Evolutionary conservation across 768 basidiomycete genomes (phyloP).

Genomic region (Hemileccinum rubropunctum): DNA sequence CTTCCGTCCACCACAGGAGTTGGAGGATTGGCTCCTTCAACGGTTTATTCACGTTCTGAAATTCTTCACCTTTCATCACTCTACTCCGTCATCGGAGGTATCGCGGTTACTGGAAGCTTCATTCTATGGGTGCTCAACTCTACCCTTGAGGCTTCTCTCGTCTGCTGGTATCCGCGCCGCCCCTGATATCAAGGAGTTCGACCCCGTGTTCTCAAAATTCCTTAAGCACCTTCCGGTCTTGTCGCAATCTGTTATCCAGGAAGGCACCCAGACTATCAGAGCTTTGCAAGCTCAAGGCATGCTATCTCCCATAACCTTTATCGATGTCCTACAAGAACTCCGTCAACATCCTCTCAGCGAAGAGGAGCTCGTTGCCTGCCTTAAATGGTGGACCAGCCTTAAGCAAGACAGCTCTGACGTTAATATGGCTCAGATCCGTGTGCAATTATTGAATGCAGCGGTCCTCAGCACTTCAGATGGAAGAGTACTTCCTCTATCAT

Average conservation of each 20-base stretch:
- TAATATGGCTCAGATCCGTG: conserved; percentile 45
- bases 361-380: conserved; percentile 73
- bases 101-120: conserved; percentile 64
- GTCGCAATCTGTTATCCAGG: no score
- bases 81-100: conserved; percentile 84
- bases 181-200: no score
- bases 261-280: no score
- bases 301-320: no score
- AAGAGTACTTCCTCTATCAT: conserved; percentile 64
- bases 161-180: no score
- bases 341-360: conserved; percentile 64
- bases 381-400: conserved; percentile 79
- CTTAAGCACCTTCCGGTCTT: no score
- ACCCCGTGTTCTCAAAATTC: no score
- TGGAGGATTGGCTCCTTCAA: conserved; percentile 50
- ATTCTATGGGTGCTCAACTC: no score
- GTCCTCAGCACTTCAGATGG: conserved; percentile 52
- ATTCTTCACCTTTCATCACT: conserved; percentile 87
- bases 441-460: conserved; percentile 67
- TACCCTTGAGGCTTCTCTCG: no score
- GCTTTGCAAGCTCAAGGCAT: no score
- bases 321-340: conserved; percentile 84
- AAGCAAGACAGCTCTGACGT: conserved; percentile 38
- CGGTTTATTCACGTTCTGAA: conserved; percentile 76
- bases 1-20: conserved; percentile 34